These are phyloP conservation scores for Fusarium verticillioides DNA, from an alignment of 2,329 filamentous ascomycete species.

Conservation along the genomic window DNA sequence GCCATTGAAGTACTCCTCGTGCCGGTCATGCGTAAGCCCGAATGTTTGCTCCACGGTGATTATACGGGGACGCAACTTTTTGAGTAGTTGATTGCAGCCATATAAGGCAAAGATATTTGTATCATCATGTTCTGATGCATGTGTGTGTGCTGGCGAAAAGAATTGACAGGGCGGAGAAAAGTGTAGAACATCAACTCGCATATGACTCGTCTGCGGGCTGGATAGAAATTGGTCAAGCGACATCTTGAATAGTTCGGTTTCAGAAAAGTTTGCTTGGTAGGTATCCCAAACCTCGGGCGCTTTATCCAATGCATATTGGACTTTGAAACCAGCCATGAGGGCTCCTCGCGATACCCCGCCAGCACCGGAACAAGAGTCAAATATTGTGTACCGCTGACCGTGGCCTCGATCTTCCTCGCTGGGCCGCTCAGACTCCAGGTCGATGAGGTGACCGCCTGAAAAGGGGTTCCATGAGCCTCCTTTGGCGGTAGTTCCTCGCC, in stretches of 20 bases:
- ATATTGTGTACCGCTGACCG: slow-evolving; percentile 70
- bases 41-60: slow-evolving; percentile 84
- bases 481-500: slow-evolving; percentile 44
- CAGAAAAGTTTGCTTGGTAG: slow-evolving; percentile 68
- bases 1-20: slow-evolving; percentile 65
- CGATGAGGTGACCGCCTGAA: slow-evolving; percentile 14
- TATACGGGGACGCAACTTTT: slow-evolving; percentile 70
- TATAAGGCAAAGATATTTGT: slow-evolving; percentile 72
- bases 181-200: slow-evolving; percentile 75
- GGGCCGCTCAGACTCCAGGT: slow-evolving; percentile 37
- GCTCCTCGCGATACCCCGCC: slow-evolving; percentile 78
- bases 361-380: slow-evolving; percentile 78
- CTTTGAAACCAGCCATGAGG: slow-evolving; percentile 62
- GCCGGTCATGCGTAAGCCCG: slow-evolving; percentile 67
- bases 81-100: slow-evolving; percentile 65
- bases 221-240: slow-evolving; percentile 62
- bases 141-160: slow-evolving; percentile 78
- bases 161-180: slow-evolving; percentile 82
- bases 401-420: slow-evolving; percentile 2
- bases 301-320: slow-evolving; percentile 74
- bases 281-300: slow-evolving; percentile 66
- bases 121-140: slow-evolving; percentile 74
- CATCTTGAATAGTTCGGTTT: slow-evolving; percentile 59
- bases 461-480: slow-evolving; percentile 49
- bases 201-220: slow-evolving; percentile 36